Conservation (phyloP, 352 stramenopile species). For the Phytophthora capsici region DNA sequence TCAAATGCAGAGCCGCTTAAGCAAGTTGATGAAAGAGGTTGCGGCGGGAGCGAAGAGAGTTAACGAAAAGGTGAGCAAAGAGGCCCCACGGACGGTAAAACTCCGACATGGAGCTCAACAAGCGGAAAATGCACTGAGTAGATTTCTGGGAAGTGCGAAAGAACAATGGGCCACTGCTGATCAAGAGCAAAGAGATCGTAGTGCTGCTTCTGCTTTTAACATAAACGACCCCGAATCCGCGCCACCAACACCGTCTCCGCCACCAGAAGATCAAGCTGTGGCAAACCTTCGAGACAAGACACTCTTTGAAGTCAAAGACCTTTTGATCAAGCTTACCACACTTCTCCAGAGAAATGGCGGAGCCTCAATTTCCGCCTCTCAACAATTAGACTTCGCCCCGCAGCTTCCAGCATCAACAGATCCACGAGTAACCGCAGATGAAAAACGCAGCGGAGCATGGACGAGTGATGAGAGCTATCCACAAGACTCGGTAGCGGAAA, state of each 20-base stretch:
- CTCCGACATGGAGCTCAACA: constrained; percentile 21
- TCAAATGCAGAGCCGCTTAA: constrained; percentile 47
- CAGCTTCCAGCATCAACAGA: neutral
- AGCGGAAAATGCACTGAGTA: constrained; percentile 26
- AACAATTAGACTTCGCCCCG: neutral
- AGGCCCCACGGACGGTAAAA: constrained; percentile 22
- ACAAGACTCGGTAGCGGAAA: constrained; percentile 52
- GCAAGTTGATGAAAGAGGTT: constrained; percentile 44
- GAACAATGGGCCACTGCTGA: constrained; percentile 19
- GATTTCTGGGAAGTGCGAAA: constrained; percentile 32
- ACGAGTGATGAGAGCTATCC: constrained; percentile 47
- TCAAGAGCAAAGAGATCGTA: constrained; percentile 21
- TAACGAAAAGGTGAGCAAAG: constrained; percentile 35
- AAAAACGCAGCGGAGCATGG: constrained; percentile 20
- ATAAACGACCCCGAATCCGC: constrained; percentile 3
- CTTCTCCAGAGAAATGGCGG: constrained; percentile 28
- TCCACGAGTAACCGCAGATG: neutral
- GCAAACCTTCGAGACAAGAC: constrained; percentile 43
- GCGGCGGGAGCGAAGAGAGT: constrained; percentile 40
- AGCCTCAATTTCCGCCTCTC: constrained; percentile 1
- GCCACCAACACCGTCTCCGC: neutral
- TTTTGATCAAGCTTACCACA: constrained; percentile 46
- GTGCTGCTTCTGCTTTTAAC: neutral
- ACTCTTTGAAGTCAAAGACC: constrained; percentile 67
- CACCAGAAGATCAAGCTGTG: constrained; percentile 19